Percentiles rank a stretch among this genome's conserved stretches.
These are phyloP conservation scores for Camillea tinctor DNA, from an alignment of 2,329 filamentous ascomycete species.

Conservation along the genomic window DNA sequence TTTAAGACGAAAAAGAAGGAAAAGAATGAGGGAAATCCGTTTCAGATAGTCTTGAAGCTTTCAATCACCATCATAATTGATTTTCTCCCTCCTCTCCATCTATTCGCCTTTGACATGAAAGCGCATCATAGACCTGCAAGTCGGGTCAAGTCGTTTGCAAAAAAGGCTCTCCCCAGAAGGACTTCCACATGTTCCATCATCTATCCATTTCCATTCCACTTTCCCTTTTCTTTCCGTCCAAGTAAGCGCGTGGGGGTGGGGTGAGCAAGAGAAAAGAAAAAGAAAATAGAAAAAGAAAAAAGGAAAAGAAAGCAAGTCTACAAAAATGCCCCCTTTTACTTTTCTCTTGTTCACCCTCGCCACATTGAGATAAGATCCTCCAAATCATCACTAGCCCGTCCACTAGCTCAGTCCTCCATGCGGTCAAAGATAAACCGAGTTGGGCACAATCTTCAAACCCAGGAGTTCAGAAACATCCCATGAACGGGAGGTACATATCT, in stretches of 20 bases:
- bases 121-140: too few species aligned
- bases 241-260: background rate
- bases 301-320: background rate
- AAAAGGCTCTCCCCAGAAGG: too few species aligned
- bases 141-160: too few species aligned
- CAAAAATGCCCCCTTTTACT: background rate
- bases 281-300: background rate
- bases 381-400: background rate
- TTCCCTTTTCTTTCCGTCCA: background rate
- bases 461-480: background rate
- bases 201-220: background rate
- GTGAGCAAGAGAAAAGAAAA: background rate
- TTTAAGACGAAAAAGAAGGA: too few species aligned
- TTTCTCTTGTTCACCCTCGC: background rate
- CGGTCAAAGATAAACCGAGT: background rate
- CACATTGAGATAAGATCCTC: background rate
- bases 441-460: background rate
- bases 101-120: too few species aligned
- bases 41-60: too few species aligned
- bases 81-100: too few species aligned
- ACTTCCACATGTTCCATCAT: background rate
- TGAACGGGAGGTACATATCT: conserved; percentile 27
- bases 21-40: too few species aligned
- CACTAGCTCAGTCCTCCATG: background rate
- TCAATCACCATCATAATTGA: too few species aligned